Percentiles rank a stretch among this genome's conserved stretches.
Evolutionary conservation across 148 eudicot species (phyloP).

Genomic region (Chenopodium album): DNA sequence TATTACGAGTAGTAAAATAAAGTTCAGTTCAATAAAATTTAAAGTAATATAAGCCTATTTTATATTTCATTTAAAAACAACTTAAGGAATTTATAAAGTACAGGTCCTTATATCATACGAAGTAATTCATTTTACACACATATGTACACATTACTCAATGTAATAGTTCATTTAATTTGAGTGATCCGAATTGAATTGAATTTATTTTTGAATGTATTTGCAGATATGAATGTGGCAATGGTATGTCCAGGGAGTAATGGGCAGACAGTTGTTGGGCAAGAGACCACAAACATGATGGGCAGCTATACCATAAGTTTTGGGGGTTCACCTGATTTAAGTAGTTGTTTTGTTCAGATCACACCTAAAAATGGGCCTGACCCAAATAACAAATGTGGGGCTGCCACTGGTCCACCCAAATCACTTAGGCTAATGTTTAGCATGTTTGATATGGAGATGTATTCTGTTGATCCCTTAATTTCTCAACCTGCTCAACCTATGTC

Average conservation of each 20-base stretch:
- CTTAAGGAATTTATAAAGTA: too few relatives aligned
- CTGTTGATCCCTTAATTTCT: slow-evolving; percentile 67
- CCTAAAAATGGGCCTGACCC: slow-evolving; percentile 31
- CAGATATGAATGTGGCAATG: slow-evolving; percentile 66
- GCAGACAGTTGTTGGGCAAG: slow-evolving; percentile 42
- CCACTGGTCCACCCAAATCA: slow-evolving; percentile 57
- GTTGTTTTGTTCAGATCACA: slow-evolving; percentile 50
- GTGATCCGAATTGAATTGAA: too few relatives aligned
- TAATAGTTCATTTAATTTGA: too few relatives aligned
- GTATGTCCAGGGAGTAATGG: slow-evolving; percentile 58
- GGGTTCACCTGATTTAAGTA: slow-evolving; percentile 65
- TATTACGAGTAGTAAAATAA: too few relatives aligned
- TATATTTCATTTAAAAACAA: too few relatives aligned
- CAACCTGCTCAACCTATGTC: slow-evolving; percentile 78
- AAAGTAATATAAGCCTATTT: too few relatives aligned
- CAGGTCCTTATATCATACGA: too few relatives aligned
- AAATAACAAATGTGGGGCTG: slow-evolving; percentile 39
- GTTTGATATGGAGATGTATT: slow-evolving; percentile 64
- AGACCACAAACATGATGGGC: slow-evolving; percentile 69
- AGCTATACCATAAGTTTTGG: slow-evolving; percentile 54
- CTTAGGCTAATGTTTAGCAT: slow-evolving; percentile 53
- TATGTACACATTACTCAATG: too few relatives aligned
- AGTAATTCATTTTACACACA: too few relatives aligned
- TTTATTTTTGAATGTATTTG: background rate
- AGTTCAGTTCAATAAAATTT: too few relatives aligned